Conservation (phyloP, 2,329 filamentous ascomycete species). For the Decorospora gaudefroyi region DNA sequence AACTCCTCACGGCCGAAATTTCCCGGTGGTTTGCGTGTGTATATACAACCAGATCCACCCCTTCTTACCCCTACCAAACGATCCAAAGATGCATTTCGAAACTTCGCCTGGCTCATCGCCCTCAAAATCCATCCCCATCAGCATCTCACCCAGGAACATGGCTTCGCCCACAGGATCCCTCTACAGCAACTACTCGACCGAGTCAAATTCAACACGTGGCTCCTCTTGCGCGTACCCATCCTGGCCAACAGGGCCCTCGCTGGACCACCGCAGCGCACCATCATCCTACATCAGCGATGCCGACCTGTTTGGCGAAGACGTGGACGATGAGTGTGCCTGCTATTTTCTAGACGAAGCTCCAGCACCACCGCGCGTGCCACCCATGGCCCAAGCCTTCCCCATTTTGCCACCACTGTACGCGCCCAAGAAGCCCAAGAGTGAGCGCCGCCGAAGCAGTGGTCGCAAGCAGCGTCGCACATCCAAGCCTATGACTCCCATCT, state of each 20-base stretch:
- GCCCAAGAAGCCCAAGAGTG: slow-evolving; percentile 48
- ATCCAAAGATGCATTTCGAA: slow-evolving; percentile 44
- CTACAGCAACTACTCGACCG: slow-evolving; percentile 44
- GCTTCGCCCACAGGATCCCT: slow-evolving; percentile 44
- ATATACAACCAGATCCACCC: slow-evolving; percentile 38
- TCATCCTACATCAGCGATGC: slow-evolving; percentile 51
- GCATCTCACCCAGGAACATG: slow-evolving; percentile 43
- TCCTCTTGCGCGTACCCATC: slow-evolving; percentile 49
- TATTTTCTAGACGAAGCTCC: slow-evolving; percentile 48
- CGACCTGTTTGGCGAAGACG: slow-evolving; percentile 49
- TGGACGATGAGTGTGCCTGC: slow-evolving; percentile 38
- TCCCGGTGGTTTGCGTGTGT: slow-evolving; percentile 31
- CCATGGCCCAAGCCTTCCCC: slow-evolving; percentile 44
- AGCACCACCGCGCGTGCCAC: slow-evolving; percentile 46
- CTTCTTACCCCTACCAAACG: slow-evolving; percentile 2
- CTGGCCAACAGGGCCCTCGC: slow-evolving; percentile 47
- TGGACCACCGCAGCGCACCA: slow-evolving; percentile 45
- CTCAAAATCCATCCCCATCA: slow-evolving; percentile 47
- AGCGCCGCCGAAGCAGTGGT: slow-evolving; percentile 48
- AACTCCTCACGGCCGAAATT: slow-evolving; percentile 27
- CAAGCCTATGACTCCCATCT: slow-evolving; percentile 51
- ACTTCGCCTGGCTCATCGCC: slow-evolving; percentile 44
- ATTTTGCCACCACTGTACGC: slow-evolving; percentile 49
- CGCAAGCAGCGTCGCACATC: slow-evolving; percentile 48
- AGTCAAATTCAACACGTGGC: slow-evolving; percentile 36